Conservation (phyloP, 441 rosid genomes). For the Brassica hybrid region DNA sequence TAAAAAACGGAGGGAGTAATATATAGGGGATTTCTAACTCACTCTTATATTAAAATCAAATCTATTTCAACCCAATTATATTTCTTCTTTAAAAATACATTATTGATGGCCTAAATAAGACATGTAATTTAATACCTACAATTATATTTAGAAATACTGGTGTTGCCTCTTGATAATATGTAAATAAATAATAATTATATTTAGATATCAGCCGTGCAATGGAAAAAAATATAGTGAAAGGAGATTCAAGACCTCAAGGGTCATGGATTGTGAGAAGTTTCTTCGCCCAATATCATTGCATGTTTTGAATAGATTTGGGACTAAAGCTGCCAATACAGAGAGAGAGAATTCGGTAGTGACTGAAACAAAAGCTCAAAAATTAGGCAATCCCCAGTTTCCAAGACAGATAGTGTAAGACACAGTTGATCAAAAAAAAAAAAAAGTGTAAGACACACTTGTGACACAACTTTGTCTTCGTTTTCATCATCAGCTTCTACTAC, state of each 20-base stretch:
- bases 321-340: slow-evolving; percentile 35
- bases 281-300: slow-evolving; percentile 37
- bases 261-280: slow-evolving; percentile 36
- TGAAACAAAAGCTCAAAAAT: slow-evolving; percentile 31
- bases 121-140: too few species aligned
- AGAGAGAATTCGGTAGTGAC: slow-evolving; percentile 25
- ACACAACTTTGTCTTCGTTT: slow-evolving; percentile 38
- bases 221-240: slow-evolving; percentile 29
- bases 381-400: slow-evolving; percentile 38
- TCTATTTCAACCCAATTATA: too few species aligned
- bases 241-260: too few species aligned
- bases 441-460: slow-evolving; percentile 34
- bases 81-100: too few species aligned
- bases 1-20: too few species aligned
- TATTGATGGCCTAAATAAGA: background rate
- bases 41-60: too few species aligned
- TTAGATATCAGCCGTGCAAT: slow-evolving; percentile 19
- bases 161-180: background rate
- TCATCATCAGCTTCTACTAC: slow-evolving; percentile 38
- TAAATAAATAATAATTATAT: background rate
- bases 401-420: slow-evolving; percentile 38
- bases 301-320: slow-evolving; percentile 35
- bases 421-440: too few species aligned
- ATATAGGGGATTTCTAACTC: too few species aligned
- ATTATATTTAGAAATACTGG: background rate